Percentiles rank a stretch among this genome's conserved stretches.
These are phyloP conservation scores for Sugiyamaella castrensis DNA, from an alignment of 1,139 yeast genomes.

Conservation along the genomic window DNA sequence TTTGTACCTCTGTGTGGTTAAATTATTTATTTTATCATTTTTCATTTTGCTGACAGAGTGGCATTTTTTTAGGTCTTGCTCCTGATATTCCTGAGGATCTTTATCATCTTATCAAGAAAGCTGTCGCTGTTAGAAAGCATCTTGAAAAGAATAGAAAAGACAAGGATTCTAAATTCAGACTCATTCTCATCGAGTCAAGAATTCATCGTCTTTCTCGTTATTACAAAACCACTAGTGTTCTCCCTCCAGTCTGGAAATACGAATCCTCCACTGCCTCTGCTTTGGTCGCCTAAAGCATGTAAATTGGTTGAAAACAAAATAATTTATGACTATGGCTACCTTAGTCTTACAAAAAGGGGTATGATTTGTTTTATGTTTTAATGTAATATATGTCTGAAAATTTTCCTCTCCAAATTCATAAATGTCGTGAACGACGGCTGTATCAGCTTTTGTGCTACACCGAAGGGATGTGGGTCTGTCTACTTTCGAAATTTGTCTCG, in stretches of 20 bases:
- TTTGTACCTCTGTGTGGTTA: constrained; percentile 41
- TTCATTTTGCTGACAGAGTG: constrained; percentile 39
- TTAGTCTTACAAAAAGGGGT: neutral
- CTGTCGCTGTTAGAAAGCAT: constrained; percentile 99
- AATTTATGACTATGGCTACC: neutral
- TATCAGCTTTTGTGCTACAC: no score
- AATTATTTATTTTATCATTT: constrained; percentile 17
- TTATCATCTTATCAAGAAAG: constrained; percentile 98
- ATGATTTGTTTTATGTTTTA: constrained; percentile 4
- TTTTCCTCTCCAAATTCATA: neutral
- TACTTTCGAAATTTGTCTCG: no score
- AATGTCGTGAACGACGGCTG: no score
- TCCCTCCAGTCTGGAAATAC: constrained; percentile 99
- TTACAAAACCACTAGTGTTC: constrained; percentile 98
- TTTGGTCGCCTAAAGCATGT: constrained; percentile 54
- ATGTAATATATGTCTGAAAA: constrained; percentile 13
- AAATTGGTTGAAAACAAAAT: neutral
- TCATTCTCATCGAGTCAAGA: constrained; percentile 99
- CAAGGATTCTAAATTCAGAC: constrained; percentile 99
- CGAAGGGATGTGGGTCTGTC: no score
- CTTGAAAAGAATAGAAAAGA: constrained; percentile 99
- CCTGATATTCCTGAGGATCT: constrained; percentile 99
- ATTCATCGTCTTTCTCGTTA: constrained; percentile 99
- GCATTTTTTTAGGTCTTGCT: constrained; percentile 58
- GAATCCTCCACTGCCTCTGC: constrained; percentile 99